Conservation (phyloP, 2,329 filamentous ascomycete species). For the Colletotrichum paranaense region DNA sequence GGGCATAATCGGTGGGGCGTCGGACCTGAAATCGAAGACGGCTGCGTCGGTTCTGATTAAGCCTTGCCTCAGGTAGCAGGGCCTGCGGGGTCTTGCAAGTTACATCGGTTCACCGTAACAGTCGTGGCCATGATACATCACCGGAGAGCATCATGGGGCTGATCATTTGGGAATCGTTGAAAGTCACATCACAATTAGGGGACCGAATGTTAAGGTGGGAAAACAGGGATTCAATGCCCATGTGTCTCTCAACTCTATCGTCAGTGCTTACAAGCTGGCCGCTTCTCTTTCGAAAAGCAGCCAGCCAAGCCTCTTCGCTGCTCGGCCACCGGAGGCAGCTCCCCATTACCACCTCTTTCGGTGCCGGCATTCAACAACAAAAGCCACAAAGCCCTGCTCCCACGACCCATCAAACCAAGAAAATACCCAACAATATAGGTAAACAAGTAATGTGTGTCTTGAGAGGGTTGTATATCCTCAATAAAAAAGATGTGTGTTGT, state of each 20-base stretch:
- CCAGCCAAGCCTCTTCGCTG: conserved; percentile 20
- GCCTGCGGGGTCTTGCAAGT: neutral
- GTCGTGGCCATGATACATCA: neutral
- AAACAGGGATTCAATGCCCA: conserved; percentile 34
- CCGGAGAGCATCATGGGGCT: neutral
- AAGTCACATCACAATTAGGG: neutral
- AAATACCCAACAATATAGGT: conserved; percentile 29
- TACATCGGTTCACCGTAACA: neutral
- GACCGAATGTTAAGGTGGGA: conserved; percentile 13
- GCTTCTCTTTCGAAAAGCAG: conserved; percentile 34
- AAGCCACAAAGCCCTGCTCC: conserved; percentile 20
- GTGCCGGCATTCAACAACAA: conserved; percentile 21
- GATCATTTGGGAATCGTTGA: too few species aligned
- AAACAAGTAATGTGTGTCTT: conserved; percentile 21
- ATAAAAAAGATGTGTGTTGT: conserved; percentile 5
- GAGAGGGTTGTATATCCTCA: conserved; percentile 28
- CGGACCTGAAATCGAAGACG: too few species aligned
- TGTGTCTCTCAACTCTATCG: conserved; percentile 34
- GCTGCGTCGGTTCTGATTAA: too few species aligned
- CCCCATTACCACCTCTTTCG: conserved; percentile 11
- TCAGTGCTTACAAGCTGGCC: conserved; percentile 28
- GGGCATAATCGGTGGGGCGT: too few species aligned
- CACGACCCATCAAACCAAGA: conserved; percentile 26
- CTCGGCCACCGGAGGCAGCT: conserved; percentile 11
- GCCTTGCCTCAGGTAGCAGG: too few species aligned